Evolutionary conservation across 257 asterid species (phyloP).

Genomic region (Solanum tarijense): DNA sequence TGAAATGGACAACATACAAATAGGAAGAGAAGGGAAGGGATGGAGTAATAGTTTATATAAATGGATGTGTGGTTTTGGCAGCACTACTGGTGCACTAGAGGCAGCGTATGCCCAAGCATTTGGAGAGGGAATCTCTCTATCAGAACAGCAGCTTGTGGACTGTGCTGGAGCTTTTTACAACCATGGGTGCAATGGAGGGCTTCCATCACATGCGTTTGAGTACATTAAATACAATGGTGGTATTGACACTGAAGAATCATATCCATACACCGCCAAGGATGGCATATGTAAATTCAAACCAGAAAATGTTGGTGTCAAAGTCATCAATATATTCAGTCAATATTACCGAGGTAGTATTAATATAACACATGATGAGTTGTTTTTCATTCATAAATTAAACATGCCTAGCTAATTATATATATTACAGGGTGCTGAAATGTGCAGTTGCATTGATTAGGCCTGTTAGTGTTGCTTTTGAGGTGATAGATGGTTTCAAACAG

Average conservation of each 20-base stretch:
- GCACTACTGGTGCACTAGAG: constrained; percentile 96
- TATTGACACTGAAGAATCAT: constrained; percentile 72
- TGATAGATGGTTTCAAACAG: constrained; percentile 34
- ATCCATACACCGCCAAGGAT: constrained; percentile 66
- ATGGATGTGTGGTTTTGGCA: constrained; percentile 9
- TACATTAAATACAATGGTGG: constrained; percentile 87
- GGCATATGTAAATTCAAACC: constrained; percentile 63
- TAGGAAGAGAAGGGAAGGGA: too few relatives aligned
- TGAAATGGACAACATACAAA: too few relatives aligned
- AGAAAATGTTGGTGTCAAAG: constrained; percentile 52
- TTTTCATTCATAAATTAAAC: background rate
- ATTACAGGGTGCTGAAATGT: constrained; percentile 67
- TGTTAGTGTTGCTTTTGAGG: constrained; percentile 87
- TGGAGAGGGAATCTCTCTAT: constrained; percentile 61
- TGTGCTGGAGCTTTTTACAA: constrained; percentile 90
- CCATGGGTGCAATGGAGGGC: constrained; percentile 85
- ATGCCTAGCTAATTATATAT: too few relatives aligned
- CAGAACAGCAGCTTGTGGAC: constrained; percentile 98
- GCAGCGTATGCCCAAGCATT: constrained; percentile 87
- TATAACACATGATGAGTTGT: too few relatives aligned
- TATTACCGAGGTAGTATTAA: constrained; percentile 56
- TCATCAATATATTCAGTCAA: constrained; percentile 67
- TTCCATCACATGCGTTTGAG: constrained; percentile 97
- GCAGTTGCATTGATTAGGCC: constrained; percentile 84
- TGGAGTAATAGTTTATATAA: too few relatives aligned